Base-by-base conservation (phyloP, 306 rosid species). In the Clitoria ternatea region DNA sequence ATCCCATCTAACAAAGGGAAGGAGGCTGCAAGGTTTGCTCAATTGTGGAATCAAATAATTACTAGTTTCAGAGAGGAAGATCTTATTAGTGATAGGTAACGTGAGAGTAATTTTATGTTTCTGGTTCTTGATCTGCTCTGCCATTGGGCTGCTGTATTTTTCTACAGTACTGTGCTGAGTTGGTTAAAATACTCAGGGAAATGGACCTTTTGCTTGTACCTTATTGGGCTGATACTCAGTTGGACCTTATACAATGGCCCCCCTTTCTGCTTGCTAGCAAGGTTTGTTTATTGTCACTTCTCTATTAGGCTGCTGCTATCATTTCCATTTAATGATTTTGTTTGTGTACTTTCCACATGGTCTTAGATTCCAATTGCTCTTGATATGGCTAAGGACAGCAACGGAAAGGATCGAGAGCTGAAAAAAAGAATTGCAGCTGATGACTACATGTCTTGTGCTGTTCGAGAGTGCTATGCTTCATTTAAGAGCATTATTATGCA, bases 321-420 rank as follows among this genome's bases (percentile, higher is more conserved):
- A 15, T 66, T 53, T 75, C 44, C 52, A 20, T 14, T 6, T 60
- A 40, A 7, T 63, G 56, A 30, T 27, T 24, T 52, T 66, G 52
- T 62, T 29, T 35, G 59, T 61, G 79, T 61, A n/a, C n/a, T n/a
- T n/a, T n/a, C 76, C 61, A 56, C 27, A 23, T 53, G 54, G 22
- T 40, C n/a, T 50, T 83, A 95, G 99, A 95, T 95, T 53, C 99
- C 99, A 35, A 95, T 95, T 69, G 99, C 99, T 36, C 76, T 95
- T 45, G 99, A 95, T 86, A 95, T 95, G 99, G 99, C 99, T 42
- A 95, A 95, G 87, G 99, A 95, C 84, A 95, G 97, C 87, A 90
- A 89, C 82, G 99, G 97, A 42, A 95, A 95, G 88, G 99, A 95
- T 63, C 66, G 83, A 72, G 99, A 95, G 81, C 87, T 95, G 50